Evolutionary conservation across 805 yeast species (phyloP), one percentile per base, ranked within the genome.

Genomic region (Candida cerambycidarum): DNA sequence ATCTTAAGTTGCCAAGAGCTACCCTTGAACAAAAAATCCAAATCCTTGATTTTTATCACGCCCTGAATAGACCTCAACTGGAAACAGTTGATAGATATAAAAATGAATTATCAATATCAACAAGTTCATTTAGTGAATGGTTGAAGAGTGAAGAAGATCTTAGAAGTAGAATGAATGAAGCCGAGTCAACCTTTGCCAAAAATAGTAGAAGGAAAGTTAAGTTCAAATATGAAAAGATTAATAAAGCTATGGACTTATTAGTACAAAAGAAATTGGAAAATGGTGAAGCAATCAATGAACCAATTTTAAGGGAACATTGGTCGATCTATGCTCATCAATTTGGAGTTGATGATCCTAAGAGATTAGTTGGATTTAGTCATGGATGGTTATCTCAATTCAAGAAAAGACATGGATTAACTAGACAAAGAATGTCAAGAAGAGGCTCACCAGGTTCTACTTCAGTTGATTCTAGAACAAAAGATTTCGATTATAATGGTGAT

Each of bases 311-410:
- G 29, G 79, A 75, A 38, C 73, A 76, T 53, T 80, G 85, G 85
- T 63, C 71, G 11, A 60, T 68, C 23, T 76, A 67, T 52, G 84
- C 83, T 2, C 73, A 73, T 43, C 67, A 71, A 52, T 76, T 58
- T 53, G 84, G 83, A 8, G 82, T 80, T 2, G 76, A 73, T 6
- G 82, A 80, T 51, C 83, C 84, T 3, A 80, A 79, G 54, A 61
- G 85, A 42, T 56, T 75, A 42, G 70, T 67, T 19, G 67, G 73
- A 12, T 80, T 78, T 48, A 74, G 80, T 49, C 83, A 79, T 55
- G 85, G 85, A 7, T 80, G 85, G 85, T 58, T 80, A 32, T 65
- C 77, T 10, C 82, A 76, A 52, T 80, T 80, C 58, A 80, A 80
- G 56, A 79, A 76, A 49, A 60, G 83, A 38, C 82, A 79, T 52